These are phyloP conservation scores for Lolium perenne DNA, from an alignment of 176 grass and related monocot species.

Conservation along the genomic window DNA sequence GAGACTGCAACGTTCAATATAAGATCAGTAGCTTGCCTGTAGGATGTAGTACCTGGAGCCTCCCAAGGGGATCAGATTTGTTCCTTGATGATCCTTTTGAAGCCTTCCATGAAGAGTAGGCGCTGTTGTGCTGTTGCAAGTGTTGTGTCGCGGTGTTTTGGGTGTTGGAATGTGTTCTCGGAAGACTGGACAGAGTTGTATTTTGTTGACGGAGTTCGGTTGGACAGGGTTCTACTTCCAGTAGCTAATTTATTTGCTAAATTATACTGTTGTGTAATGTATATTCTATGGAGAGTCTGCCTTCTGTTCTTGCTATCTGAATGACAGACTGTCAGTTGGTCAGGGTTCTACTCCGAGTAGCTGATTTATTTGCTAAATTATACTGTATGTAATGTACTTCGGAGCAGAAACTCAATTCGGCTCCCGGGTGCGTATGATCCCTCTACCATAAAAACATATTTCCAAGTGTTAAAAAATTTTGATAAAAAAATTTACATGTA, in stretches of 20 bases:
- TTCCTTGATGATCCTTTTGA: background rate
- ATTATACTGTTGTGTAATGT: background rate
- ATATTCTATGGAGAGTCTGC: background rate
- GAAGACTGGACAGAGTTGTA: background rate
- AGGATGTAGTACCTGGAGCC: background rate
- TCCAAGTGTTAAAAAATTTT: no score
- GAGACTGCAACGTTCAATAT: background rate
- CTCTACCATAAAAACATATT: no score
- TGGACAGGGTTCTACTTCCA: slow-evolving; percentile 11
- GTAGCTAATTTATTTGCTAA: background rate
- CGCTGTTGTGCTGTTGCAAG: background rate
- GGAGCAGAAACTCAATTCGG: no score
- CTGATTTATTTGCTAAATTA: no score
- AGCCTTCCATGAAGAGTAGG: background rate
- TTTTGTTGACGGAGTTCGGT: background rate
- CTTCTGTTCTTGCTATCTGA: background rate
- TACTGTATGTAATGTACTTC: no score
- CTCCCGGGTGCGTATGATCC: no score
- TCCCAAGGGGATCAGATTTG: background rate
- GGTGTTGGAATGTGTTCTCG: background rate
- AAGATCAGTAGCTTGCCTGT: background rate
- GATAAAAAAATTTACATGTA: no score
- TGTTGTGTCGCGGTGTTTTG: background rate
- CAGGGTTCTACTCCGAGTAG: no score
- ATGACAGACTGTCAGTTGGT: background rate